Evolutionary conservation across 2,329 filamentous ascomycete genomes (phyloP), one percentile per base, ranked within the genome.

Genomic region (Cadophora sp.): DNA sequence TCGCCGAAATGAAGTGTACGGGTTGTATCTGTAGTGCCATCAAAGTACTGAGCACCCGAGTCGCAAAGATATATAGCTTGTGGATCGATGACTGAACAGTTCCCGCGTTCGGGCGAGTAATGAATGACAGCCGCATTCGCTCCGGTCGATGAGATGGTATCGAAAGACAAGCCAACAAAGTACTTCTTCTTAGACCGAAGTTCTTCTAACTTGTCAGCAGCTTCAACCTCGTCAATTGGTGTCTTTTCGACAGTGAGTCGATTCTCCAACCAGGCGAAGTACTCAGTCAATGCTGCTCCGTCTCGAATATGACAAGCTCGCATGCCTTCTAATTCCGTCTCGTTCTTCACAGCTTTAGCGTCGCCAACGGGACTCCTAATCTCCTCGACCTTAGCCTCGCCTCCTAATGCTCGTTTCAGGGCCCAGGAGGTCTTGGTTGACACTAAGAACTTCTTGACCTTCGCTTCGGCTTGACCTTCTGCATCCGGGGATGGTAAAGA

Each of bases 1-100:
- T 89, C 85, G 56, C 93, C 93, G 77, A 98, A 98, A 76, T 99
- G 96, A 47, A 97, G 83, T 0, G 96, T 99, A 50, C 96, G 87
- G 5, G 96, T 99, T 0, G 93, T 97, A 76, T 99, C 96, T 0
- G 96, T 99, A 0, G 96, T 99, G 65, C 96, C 96, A 78, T 99
- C 96, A 2, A 91, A 84, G 75, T 95, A 99, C 79, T 99, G 96
- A n/a, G 92, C 96, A 24, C 96, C 96, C 24, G 96, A 98, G 79
- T 99, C 96, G 78, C 96, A 99, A 2, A 99, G 87, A 76, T 99
- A 99, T 66, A 99, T 88, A 16, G 90, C 89, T 7, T 89, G 88
- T 0, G 93, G 93, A 72, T 99, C 93, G 73, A 99, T 93, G 33
- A 87, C 82, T 9, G 94, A 87, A 80, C 95, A 98, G 70, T 85